Conservation (phyloP, 495 filamentous ascomycete genomes). For the Trichoderma gamsii region DNA sequence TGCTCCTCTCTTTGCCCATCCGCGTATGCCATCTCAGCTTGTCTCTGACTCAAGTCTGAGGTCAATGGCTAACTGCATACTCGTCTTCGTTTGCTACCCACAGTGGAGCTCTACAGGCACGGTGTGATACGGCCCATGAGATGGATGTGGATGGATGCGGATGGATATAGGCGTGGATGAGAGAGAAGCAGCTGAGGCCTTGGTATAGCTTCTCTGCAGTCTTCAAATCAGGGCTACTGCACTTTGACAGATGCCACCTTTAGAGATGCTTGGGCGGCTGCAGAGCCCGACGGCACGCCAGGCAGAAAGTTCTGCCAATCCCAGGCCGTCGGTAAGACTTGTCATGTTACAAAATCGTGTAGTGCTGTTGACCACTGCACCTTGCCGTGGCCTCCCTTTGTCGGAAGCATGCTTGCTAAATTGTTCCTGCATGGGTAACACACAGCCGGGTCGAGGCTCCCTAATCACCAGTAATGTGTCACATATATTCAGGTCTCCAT, state of each 20-base stretch:
- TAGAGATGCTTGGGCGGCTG: background rate
- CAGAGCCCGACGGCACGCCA: background rate
- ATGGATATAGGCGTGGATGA: background rate
- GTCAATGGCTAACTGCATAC: background rate
- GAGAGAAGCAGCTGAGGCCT: background rate
- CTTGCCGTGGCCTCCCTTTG: background rate
- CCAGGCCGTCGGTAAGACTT: background rate
- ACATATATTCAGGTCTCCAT: background rate
- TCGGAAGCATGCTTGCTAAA: background rate
- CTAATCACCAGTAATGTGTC: background rate
- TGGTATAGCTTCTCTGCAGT: background rate
- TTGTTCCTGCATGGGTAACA: conserved; percentile 11
- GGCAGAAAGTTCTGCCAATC: background rate
- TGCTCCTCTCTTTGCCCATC: background rate
- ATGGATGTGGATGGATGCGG: background rate
- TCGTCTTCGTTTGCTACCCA: background rate
- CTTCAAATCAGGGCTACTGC: background rate
- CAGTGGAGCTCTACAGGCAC: background rate
- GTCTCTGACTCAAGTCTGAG: background rate
- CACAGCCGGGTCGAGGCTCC: background rate
- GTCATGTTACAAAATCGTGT: background rate
- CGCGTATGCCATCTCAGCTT: background rate
- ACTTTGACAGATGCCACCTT: background rate
- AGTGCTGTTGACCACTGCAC: background rate
- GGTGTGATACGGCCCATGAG: background rate